Conservation (phyloP, 169 alveolate genomes). For the Plasmodium vivax region DNA sequence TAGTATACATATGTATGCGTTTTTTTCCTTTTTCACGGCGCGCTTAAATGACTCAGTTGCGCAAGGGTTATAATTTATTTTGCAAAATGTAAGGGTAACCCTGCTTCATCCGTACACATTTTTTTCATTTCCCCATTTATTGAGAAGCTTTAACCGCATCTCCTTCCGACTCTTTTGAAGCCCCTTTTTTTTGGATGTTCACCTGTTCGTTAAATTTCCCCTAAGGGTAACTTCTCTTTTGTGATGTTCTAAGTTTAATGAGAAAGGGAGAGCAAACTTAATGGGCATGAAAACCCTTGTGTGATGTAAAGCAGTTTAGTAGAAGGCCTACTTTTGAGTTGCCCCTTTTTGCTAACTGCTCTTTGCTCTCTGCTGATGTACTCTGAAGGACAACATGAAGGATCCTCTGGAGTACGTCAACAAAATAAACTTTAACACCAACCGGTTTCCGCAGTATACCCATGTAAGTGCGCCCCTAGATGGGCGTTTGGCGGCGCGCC, state of each 20-base stretch:
- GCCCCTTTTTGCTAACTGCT: not conserved
- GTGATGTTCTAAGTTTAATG: not conserved
- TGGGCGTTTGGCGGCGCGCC: not conserved
- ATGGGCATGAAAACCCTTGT: not conserved
- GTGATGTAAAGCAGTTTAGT: not conserved
- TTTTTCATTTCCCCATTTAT: not conserved
- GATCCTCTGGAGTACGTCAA: conserved; percentile 83
- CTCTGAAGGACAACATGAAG: conserved; percentile 49
- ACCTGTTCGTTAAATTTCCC: not conserved
- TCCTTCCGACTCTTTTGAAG: not conserved
- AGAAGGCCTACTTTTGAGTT: not conserved
- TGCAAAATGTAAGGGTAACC: not conserved
- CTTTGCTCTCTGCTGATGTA: not conserved
- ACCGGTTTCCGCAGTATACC: conserved; percentile 79
- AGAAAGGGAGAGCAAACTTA: not conserved
- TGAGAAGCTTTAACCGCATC: not conserved
- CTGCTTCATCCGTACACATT: not conserved
- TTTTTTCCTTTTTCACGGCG: not conserved
- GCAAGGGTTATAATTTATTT: not conserved
- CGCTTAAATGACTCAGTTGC: not conserved
- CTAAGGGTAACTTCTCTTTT: not conserved
- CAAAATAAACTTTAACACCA: conserved; percentile 81
- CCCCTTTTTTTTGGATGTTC: not conserved
- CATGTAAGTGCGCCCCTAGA: conserved; percentile 71
- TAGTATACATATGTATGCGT: not conserved